phyloP scores from a whole-genome alignment of 2,329 filamentous ascomycete genomes.

The Tolypocladium tropicale region DNA sequence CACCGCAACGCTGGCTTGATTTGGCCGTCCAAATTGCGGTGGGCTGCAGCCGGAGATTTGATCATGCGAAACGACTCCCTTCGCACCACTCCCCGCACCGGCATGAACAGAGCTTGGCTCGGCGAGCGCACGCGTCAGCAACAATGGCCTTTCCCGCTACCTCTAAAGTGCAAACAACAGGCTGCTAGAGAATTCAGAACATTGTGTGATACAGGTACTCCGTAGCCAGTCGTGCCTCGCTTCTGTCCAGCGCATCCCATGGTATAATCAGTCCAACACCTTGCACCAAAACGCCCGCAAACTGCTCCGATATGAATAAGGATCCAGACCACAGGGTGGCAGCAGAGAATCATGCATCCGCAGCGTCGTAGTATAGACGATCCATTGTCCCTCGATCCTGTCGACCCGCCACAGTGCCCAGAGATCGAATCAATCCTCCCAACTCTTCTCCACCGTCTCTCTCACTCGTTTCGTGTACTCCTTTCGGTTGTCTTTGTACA shows the following conservation, averaged over 20 bases:
- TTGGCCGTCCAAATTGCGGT: background rate
- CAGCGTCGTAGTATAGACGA: background rate
- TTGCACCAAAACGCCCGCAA: constrained; percentile 20
- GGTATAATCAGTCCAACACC: constrained; percentile 23
- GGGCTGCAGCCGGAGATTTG: background rate
- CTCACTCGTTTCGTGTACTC: constrained; percentile 93
- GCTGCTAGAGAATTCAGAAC: background rate
- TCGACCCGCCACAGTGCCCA: background rate
- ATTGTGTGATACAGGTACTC: background rate
- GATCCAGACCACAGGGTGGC: background rate
- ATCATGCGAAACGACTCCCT: background rate
- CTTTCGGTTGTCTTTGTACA: constrained; percentile 96
- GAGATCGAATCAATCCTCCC: constrained; percentile 61
- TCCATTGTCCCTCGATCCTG: background rate
- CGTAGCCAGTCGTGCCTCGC: constrained; percentile 3
- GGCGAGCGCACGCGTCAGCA: background rate
- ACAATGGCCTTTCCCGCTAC: background rate
- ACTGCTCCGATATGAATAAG: background rate
- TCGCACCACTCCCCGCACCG: background rate
- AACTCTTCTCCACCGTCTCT: constrained; percentile 98
- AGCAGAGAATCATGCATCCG: background rate
- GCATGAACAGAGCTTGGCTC: background rate
- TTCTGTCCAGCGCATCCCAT: constrained; percentile 9
- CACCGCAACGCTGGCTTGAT: background rate
- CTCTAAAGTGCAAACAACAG: background rate